Base-by-base conservation (phyloP, 352 stramenopile genomes). In the Globisporangium nagaii region DNA sequence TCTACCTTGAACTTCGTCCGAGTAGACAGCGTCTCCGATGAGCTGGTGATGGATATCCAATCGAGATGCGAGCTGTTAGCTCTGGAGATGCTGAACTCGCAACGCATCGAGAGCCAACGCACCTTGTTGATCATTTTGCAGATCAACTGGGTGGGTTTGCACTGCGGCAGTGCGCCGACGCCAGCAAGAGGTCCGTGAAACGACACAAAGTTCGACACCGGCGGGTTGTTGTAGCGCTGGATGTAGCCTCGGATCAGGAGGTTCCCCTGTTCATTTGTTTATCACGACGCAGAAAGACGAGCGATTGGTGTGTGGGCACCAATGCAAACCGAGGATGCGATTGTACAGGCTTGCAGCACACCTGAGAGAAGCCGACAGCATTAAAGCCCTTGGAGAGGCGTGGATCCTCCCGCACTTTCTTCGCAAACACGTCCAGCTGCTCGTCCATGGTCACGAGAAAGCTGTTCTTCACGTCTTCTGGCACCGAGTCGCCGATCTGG, bases 201-300 rank as follows among this genome's bases (percentile, higher is more conserved):
- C 12, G 85, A 96, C 22, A 98, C 63, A 56, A 97, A 98, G 44
- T 81, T 96, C 50, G 82, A 49, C 12, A 98, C 90, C 9, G 90
- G 83, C 28, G 94, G 94, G 56, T 93, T 62, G 59, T 98, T 98
- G 72, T 96, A 97, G 11, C 81, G 80, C 44, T 96, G 67, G 47
- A 98, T 93, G 65, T 98, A 98, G 6, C 83, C 92, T n/a, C 93
- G 81, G 58, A 97, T 95, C 17, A 98, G 63, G 43, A 97, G 82
- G 43, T 97, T 98, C 4, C 94, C 94, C 79, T 73, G 36, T 31
- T 27, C n/a, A 36, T 13, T 10, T 13, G 12, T 41, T 25, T 4
- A 54, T 15, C 11, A 43, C 25, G 36, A 24, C 12, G 13, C 20
- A 28, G 13, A n/a, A n/a, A n/a, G n/a, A n/a, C n/a, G n/a, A n/a